Conservation (phyloP, 2,329 filamentous ascomycete species). For the Chaetomium globosum region DNA sequence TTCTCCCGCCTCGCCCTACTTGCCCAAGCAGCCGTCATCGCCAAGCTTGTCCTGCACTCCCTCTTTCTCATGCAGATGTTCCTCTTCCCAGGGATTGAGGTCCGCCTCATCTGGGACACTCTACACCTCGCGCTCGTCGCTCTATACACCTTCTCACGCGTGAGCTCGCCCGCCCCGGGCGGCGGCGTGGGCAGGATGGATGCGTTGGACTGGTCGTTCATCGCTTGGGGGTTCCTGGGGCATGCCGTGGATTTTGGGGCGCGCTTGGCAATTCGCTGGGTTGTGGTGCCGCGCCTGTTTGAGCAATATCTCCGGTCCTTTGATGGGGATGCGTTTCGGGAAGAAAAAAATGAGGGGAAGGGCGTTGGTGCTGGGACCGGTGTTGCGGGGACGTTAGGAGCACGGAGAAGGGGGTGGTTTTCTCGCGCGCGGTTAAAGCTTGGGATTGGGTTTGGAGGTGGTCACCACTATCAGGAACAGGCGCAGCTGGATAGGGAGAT, state of each 20-base stretch:
- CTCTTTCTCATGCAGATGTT: conserved; percentile 33
- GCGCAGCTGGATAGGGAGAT: background rate
- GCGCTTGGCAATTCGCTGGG: conserved; percentile 20
- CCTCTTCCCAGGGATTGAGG: conserved; percentile 29
- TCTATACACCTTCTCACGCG: conserved; percentile 25
- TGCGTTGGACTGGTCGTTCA: conserved; percentile 31
- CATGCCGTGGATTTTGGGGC: conserved; percentile 27
- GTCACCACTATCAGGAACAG: background rate
- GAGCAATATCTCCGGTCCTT: conserved; percentile 29
- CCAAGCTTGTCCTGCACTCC: conserved; percentile 30
- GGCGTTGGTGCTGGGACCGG: background rate
- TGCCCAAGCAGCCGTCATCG: conserved; percentile 26
- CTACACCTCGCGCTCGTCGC: conserved; percentile 29
- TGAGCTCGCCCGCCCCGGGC: background rate
- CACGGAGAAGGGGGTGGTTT: background rate
- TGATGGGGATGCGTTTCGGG: conserved; percentile 24
- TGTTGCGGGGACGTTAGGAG: background rate
- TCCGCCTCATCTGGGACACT: conserved; percentile 30
- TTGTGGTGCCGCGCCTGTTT: conserved; percentile 29
- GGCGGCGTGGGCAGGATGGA: conserved; percentile 2
- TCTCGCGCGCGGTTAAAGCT: background rate
- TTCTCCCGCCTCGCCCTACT: conserved; percentile 25
- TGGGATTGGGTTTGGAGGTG: background rate
- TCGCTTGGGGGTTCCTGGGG: conserved; percentile 30
- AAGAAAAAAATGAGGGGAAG: background rate